phyloP scores from a whole-genome alignment of 768 basidiomycete genomes.

The Auricularia sp. region DNA sequence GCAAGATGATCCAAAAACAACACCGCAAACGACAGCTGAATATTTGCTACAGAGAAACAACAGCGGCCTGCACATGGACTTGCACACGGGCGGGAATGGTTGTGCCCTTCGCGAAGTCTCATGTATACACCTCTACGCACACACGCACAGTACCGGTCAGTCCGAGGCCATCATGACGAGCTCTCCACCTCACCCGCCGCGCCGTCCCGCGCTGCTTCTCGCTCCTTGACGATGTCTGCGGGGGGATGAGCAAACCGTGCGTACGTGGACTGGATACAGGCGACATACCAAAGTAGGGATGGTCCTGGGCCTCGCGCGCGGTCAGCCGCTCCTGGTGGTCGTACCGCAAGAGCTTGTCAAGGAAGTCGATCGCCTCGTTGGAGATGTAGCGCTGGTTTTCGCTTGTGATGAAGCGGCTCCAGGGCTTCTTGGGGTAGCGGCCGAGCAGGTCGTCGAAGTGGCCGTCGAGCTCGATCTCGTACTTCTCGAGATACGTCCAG shows the following conservation, averaged over 20 bases:
- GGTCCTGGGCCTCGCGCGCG: constrained; percentile 83
- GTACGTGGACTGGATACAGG: constrained; percentile 7
- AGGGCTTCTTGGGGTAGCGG: constrained; percentile 88
- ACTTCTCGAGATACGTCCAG: constrained; percentile 86
- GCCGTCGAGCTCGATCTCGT: constrained; percentile 90
- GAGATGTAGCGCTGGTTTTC: constrained; percentile 95
- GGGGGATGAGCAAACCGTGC: constrained; percentile 6
- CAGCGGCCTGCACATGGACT: too few species aligned
- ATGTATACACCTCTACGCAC: too few species aligned
- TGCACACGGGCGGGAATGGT: too few species aligned
- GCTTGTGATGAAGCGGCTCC: constrained; percentile 90
- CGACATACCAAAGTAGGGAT: constrained; percentile 79
- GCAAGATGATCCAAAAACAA: too few species aligned
- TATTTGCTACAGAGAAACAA: too few species aligned
- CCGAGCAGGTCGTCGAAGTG: constrained; percentile 93
- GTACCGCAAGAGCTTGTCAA: constrained; percentile 91
- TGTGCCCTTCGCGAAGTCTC: too few species aligned
- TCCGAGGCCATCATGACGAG: neutral
- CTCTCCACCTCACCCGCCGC: neutral
- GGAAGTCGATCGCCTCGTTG: constrained; percentile 91
- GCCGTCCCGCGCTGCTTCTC: neutral
- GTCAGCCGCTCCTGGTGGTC: constrained; percentile 96
- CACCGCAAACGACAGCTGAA: too few species aligned
- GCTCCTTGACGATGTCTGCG: neutral
- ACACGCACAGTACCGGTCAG: too few species aligned